Evolutionary conservation across 2,329 filamentous ascomycete genomes (phyloP), one percentile per base, ranked within the genome.

Genomic region (Verticillium tricorpus): DNA sequence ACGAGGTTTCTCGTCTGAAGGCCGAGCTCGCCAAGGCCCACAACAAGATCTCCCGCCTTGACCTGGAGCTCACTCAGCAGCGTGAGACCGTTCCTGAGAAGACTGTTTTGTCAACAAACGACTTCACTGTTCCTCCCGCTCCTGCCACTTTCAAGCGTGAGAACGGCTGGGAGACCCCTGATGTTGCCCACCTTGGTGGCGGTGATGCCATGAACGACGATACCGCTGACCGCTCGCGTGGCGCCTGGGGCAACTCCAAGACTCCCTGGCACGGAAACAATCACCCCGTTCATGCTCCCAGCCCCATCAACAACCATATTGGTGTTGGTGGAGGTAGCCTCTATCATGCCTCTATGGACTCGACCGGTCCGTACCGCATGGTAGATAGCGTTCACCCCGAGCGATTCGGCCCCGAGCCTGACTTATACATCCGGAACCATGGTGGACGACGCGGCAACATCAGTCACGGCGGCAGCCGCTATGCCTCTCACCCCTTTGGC

Each of bases 21-120:
- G 76, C 87, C 59, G 86, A 93, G 74, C 83, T 94, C 59, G 88
- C 88, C 54, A 82, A 87, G 64, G 89, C 90, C 39, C 86, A 90
- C 63, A 87, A 81, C 71, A 85, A 88, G 69, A 90, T 93, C 69
- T 84, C 82, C 56, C 87, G 85, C 61, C 86, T 93, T 71, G 89
- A 90, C 62, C 83, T 90, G 60, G 88, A 92, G 76, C 81, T 92
- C 63, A 82, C 86, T 45, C 85, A 90, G 65, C 86, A 81, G 28
- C 86, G 86, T 34, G n/a, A 45, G 15, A 14, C 25, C 7, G 40
- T 25, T 15, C 82, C 86, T 35, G n/a, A 19, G 39, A 45, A 59
- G 28, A 14, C 40, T 22, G n/a, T 50, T 5, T 11, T n/a, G n/a
- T 32, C 57, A 25, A n/a, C n/a, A 17, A 14, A n/a, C 22, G 56